Base-by-base conservation (phyloP, 352 stramenopile genomes). In the Lagenidium giganteum region DNA sequence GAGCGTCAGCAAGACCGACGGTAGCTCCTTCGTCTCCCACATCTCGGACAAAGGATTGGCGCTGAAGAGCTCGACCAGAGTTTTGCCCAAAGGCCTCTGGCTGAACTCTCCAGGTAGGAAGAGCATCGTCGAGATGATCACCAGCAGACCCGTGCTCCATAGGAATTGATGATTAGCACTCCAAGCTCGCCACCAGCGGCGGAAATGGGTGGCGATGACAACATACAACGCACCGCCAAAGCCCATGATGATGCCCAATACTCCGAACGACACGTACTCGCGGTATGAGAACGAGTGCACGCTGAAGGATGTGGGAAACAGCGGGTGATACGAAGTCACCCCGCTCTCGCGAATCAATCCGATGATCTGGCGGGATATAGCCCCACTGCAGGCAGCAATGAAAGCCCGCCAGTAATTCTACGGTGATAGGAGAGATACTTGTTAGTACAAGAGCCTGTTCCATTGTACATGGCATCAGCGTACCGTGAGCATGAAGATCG, bases 351-450 rank as follows among this genome's bases (percentile, higher is more conserved):
- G 56, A n/a, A 73, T 35, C 39, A 76, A 54, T 28, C 55, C 47
- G 3, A 70, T 54, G 21, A 74, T 32, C 21, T 87, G 57, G 1
- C 72, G 59, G 1, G 67, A 52, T 7, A 90, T 44, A 0, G 77
- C 70, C 0, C 62, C 72, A 17, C 70, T 84, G 27, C 84, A 61
- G 8, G 76, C 66, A 1, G 69, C 66, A 5, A 85, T 57, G 41
- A 90, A 88, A 5, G 66, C 67, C 13, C 65, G 58, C 69, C 72
- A 87, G 40, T 87, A 88, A 44, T 87, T 86, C 58, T 66, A 33
- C 16, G 1, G 3, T 35, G 35, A 21, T 16, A 44, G 24, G 40
- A 17, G 11, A 16, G 36, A 12, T 8, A n/a, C n/a, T n/a, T n/a
- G n/a, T n/a, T n/a, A n/a, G n/a, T n/a, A n/a, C n/a, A n/a, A n/a